These are phyloP conservation scores for carrot (Daucus carota) DNA, from an alignment of 129 eudicot genomes.

Conservation along the genomic window DH1_v3.0 NC_030382.2:44082501-44083000, in stretches of 20 bases:
- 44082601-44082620: conserved; percentile 95
- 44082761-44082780: conserved; percentile 22
- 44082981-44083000: too few relatives aligned
- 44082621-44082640: conserved; percentile 74
- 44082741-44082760: conserved; percentile 66
- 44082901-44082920: background rate
- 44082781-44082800: conserved; percentile 60
- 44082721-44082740: conserved; percentile 46
- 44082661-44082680: conserved; percentile 22
- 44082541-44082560: background rate
- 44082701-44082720: background rate
- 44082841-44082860: background rate
- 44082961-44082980: background rate
- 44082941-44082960: background rate
- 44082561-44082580: conserved; percentile 22
- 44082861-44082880: background rate
- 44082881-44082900: background rate
- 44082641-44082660: conserved; percentile 72
- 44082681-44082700: conserved; percentile 1
- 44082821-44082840: too few relatives aligned
- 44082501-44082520: conserved; percentile 24
- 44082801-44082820: background rate
- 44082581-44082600: conserved; percentile 98
- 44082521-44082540: conserved; percentile 4
- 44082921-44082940: background rate